Evolutionary conservation across 139 green algal species (phyloP), one percentile per base, ranked within the genome.

Genomic region (Desmodesmus armatus): DNA sequence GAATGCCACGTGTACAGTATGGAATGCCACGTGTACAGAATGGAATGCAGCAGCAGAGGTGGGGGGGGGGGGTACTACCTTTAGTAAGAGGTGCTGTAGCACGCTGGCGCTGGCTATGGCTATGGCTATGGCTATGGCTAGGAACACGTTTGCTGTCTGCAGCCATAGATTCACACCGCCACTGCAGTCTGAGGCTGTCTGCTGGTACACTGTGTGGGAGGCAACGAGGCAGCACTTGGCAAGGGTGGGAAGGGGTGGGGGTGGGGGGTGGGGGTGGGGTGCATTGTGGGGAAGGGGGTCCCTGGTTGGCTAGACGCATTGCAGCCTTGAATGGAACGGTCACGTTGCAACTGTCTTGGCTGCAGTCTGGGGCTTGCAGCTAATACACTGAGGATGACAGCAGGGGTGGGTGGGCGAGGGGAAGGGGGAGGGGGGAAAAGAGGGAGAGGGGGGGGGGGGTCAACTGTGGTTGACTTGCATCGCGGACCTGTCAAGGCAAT

Each of bases 101-200:
- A n/a, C n/a, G n/a, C n/a, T n/a, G n/a, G 17, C 49, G 35, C 47
- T 73, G 31, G 79, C 84, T 29, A 84, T 47, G 33, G 78, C 62
- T 41, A 84, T n/a, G 78, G 62, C 76, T 25, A 76, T 21, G 7
- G 78, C 78, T 63, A 84, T 84, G n/a, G 78, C 78, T 13, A 84
- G 33, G 47, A 84, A 84, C 78, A 84, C 77, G 44, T 66, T 41
- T 2, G 78, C 78, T 44, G 78, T 84, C 41, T 77, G 62, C 27
- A 81, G 47, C 87, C 87, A 91, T 53, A 84, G 87, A 60, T 83
- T 78, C 5, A 39, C 44, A 17, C 44, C 29, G 37, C 84, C 84
- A 39, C 62, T 62, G 33, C 79, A 73, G 43, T 78, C 80, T 9
- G 49, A 29, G 40, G 63, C 73, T 49, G 83, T 44, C 5, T 87